Conservation (phyloP, 129 eudicot species). For the Flaveria ramosissima region DNA sequence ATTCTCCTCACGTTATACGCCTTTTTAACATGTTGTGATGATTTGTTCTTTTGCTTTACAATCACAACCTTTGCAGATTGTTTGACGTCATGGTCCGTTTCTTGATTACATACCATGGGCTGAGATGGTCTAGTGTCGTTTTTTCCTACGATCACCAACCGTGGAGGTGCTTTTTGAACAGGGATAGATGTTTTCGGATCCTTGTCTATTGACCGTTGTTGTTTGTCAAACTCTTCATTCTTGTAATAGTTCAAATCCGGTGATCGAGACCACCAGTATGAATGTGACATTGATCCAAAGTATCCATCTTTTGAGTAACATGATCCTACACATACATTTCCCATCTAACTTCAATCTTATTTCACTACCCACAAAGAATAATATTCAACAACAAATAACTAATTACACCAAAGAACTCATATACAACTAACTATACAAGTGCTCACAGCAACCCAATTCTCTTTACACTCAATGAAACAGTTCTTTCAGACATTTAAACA, state of each 20-base stretch:
- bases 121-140: constrained; percentile 32
- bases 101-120: constrained; percentile 8
- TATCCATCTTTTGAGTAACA: constrained; percentile 49
- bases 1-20: constrained; percentile 53
- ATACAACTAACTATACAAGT: too few species aligned
- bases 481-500: constrained; percentile 23
- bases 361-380: not conserved
- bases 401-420: not conserved
- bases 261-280: constrained; percentile 51
- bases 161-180: constrained; percentile 53
- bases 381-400: not conserved
- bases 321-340: constrained; percentile 59
- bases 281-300: constrained; percentile 39
- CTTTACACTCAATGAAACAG: not conserved
- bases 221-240: constrained; percentile 27
- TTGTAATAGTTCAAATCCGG: constrained; percentile 40
- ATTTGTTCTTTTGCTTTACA: constrained; percentile 41
- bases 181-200: constrained; percentile 23
- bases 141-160: constrained; percentile 45
- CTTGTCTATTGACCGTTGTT: constrained; percentile 21
- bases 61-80: constrained; percentile 33
- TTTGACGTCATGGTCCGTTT: constrained; percentile 21
- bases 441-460: too few species aligned
- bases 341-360: constrained; percentile 38
- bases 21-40: constrained; percentile 31